Evolutionary conservation across 1,284 basidiomycete genomes (phyloP).

Genomic region (Malassezia sp.): DNA sequence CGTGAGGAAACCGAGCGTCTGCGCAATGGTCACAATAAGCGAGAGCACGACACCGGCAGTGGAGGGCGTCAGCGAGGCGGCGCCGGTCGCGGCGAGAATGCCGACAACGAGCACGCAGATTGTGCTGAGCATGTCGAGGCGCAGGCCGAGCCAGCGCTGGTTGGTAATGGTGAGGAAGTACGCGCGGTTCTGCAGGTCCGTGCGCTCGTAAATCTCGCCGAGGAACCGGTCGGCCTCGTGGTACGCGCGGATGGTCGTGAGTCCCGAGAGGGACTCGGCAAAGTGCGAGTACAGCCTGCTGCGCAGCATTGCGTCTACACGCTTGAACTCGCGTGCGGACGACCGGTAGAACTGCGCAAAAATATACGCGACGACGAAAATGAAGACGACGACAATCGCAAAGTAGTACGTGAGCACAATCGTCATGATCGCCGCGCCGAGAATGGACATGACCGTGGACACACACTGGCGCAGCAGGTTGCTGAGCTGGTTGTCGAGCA

Average conservation of each 20-base stretch:
- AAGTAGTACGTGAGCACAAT: conserved; percentile 63
- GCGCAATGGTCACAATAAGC: conserved; percentile 37
- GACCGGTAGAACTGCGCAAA: conserved; percentile 68
- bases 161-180: conserved; percentile 75
- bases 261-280: conserved; percentile 71
- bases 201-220: conserved; percentile 53
- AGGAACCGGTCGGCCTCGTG: conserved; percentile 50
- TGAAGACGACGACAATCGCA: conserved; percentile 49
- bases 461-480: conserved; percentile 42
- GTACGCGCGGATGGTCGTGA: conserved; percentile 78
- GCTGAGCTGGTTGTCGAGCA: conserved; percentile 61
- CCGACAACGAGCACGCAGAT: conserved; percentile 39
- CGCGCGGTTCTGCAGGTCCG: conserved; percentile 78
- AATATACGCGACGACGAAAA: conserved; percentile 37
- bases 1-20: conserved; percentile 41
- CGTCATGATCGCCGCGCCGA: conserved; percentile 58
- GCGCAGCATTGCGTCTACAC: conserved; percentile 58
- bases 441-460: conserved; percentile 46
- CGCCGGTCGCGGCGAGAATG: conserved; percentile 27
- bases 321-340: conserved; percentile 78
- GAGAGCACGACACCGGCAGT: conserved; percentile 38
- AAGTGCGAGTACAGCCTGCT: conserved; percentile 71
- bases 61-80: conserved; percentile 10
- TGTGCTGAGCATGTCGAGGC: conserved; percentile 50
- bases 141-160: conserved; percentile 69